These are phyloP conservation scores for Cadophora gregata DNA, from an alignment of 2,329 filamentous ascomycete genomes.

Conservation along the genomic window DNA sequence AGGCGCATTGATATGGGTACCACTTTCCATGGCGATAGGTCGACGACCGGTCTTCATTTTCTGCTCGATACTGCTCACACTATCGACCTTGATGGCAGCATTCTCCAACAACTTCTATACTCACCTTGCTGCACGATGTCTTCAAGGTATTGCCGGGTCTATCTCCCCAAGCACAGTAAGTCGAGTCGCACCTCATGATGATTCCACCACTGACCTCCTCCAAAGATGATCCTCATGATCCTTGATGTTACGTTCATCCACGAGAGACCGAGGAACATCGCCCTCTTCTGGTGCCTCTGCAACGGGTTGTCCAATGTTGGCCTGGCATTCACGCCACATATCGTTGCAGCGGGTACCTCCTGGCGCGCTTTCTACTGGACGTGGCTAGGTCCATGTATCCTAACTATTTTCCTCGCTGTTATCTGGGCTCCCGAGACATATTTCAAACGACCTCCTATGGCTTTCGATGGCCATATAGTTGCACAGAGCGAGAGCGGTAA, in stretches of 20 bases:
- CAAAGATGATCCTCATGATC: constrained; percentile 46
- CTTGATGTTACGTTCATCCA: constrained; percentile 50
- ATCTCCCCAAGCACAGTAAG: constrained; percentile 44
- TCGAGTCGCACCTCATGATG: neutral
- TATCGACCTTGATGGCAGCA: constrained; percentile 42
- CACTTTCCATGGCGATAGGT: constrained; percentile 47
- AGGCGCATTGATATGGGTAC: constrained; percentile 48
- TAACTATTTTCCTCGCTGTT: constrained; percentile 42
- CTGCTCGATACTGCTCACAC: constrained; percentile 40
- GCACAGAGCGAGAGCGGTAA: constrained; percentile 48
- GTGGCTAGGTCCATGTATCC: constrained; percentile 40
- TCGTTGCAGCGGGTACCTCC: constrained; percentile 38
- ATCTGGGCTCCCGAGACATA: constrained; percentile 48
- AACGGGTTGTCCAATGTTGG: constrained; percentile 38
- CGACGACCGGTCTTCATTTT: constrained; percentile 47
- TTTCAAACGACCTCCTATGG: constrained; percentile 49
- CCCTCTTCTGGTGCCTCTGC: constrained; percentile 45
- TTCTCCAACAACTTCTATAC: constrained; percentile 40
- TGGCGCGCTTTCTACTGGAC: constrained; percentile 46
- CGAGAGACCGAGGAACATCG: constrained; percentile 46
- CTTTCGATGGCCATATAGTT: constrained; percentile 49
- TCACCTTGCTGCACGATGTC: constrained; percentile 42
- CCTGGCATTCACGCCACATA: constrained; percentile 41
- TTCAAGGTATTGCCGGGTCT: constrained; percentile 46
- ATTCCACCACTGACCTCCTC: neutral